Base-by-base conservation (phyloP, 768 basidiomycete genomes). In the Roridomyces roridus region DNA sequence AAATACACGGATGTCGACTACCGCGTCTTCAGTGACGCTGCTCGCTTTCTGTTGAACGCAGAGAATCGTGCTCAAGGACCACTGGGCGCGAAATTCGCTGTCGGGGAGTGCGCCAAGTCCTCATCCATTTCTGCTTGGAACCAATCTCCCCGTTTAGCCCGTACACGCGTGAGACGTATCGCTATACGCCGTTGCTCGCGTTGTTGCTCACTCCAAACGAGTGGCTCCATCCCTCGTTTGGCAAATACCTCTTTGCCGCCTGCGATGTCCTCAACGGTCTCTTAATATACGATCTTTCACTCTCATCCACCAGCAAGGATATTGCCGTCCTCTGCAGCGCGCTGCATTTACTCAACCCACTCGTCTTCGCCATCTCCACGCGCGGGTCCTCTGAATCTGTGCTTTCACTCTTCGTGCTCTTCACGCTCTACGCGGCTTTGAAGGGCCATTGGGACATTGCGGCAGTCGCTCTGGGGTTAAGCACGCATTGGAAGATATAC, bases 1-100 rank as follows among this genome's bases (percentile, higher is more conserved):
- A 96, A 96, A 72, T 99, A 98, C 69, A 98, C 97, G n/a, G 97
- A 99, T 72, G 81, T 98, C 62, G 97, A 99, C 74, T 98, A 98
- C 72, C 83, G 86, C 34, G 96, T 99, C 64, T 97, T 98, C 77
- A 91, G 85, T 42, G 96, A 98, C 70, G 97, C 97, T 5, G 87
- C 94, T 1, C 77, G 74, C 37, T 93, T 92, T 68, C 67, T 92
- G 28, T 69, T 85, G 24, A 66, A 78, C 42, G 82, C 77, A 36
- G 71, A 60, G 24, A 89, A 88, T 65, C 62, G 59, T 21, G 92
- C 89, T 18, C 79, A 80, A 59, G 95, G 94, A 10, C 79, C 84
- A 65, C 83, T 9, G 69, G 72, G 14, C 46, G 63, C 40, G 55
- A 34, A 49, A 12, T 54, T 80, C 44, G 48, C 70, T 17, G 51